Evolutionary conservation across 2,329 filamentous ascomycete genomes (phyloP).

Genomic region (Xylariaceae sp.): DNA sequence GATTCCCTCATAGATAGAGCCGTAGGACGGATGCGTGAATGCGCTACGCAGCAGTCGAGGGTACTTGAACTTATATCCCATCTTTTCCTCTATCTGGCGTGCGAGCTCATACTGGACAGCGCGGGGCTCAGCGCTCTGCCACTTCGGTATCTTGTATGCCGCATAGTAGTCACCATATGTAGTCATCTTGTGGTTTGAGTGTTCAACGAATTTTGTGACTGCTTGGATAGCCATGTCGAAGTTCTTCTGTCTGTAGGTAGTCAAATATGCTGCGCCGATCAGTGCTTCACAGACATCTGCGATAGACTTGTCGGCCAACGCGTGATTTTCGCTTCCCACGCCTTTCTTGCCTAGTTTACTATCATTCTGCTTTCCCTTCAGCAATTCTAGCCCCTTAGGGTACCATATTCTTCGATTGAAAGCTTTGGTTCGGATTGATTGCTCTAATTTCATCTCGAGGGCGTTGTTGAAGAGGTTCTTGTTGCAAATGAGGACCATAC

Average conservation of each 20-base stretch:
- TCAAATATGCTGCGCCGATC: slow-evolving; percentile 82
- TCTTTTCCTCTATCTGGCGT: slow-evolving; percentile 63
- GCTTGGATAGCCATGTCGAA: slow-evolving; percentile 67
- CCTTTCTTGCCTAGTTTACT: too few species aligned
- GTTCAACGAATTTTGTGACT: slow-evolving; percentile 74
- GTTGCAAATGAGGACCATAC: slow-evolving; percentile 93
- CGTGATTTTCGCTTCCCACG: slow-evolving; percentile 62
- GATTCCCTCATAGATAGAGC: slow-evolving; percentile 75
- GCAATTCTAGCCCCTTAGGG: slow-evolving; percentile 76
- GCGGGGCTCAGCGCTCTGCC: slow-evolving; percentile 68
- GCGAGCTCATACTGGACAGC: slow-evolving; percentile 74
- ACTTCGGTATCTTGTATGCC: slow-evolving; percentile 72
- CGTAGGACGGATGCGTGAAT: slow-evolving; percentile 87
- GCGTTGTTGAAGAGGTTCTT: slow-evolving; percentile 85
- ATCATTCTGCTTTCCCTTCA: slow-evolving; percentile 72
- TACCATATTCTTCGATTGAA: slow-evolving; percentile 92
- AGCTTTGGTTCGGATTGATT: slow-evolving; percentile 81
- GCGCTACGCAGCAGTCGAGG: slow-evolving; percentile 81
- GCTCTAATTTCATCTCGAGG: slow-evolving; percentile 66
- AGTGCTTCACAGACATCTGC: slow-evolving; percentile 95
- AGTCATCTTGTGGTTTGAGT: slow-evolving; percentile 71
- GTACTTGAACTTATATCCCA: slow-evolving; percentile 71
- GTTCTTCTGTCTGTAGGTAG: slow-evolving; percentile 47
- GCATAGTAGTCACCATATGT: slow-evolving; percentile 76
- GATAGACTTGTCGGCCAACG: slow-evolving; percentile 84